phyloP scores from a whole-genome alignment of 2,329 filamentous ascomycete genomes.

The Aureobasidium subglaciale region DNA sequence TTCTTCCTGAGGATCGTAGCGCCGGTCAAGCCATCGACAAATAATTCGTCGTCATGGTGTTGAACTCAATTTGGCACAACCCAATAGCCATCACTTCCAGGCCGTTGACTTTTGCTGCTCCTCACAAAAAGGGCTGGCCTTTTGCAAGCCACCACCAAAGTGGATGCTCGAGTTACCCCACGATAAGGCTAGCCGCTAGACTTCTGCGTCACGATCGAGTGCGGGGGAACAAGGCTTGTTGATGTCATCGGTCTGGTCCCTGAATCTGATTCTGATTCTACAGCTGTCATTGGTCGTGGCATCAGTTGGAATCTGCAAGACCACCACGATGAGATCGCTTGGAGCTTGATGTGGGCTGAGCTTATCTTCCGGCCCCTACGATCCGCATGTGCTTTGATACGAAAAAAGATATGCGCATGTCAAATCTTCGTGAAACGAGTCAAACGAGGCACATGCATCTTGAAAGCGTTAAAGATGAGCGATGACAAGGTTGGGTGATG shows the following conservation, averaged over 20 bases:
- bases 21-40: slow-evolving; percentile 7
- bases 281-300: not conserved
- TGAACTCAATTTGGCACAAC: not conserved
- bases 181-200: slow-evolving; percentile 4
- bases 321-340: not conserved
- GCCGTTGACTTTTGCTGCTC: not conserved
- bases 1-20: slow-evolving; percentile 11
- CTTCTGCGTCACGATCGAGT: not conserved
- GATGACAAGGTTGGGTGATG: not conserved
- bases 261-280: not conserved
- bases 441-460: not conserved
- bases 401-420: slow-evolving; percentile 8
- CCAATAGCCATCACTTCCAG: not conserved
- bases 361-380: not conserved
- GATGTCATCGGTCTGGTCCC: slow-evolving; percentile 10
- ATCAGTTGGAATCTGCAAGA: not conserved
- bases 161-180: not conserved
- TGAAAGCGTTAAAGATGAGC: not conserved
- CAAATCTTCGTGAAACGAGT: not conserved
- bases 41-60: slow-evolving; percentile 10
- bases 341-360: not conserved
- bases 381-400: slow-evolving; percentile 7
- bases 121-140: not conserved
- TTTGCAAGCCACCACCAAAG: slow-evolving; percentile 1
- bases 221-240: slow-evolving; percentile 7